Evolutionary conservation across 192 early-diverging fungal genomes (phyloP), one percentile per base, ranked within the genome.

Genomic region (Linnemannia hyalina): DNA sequence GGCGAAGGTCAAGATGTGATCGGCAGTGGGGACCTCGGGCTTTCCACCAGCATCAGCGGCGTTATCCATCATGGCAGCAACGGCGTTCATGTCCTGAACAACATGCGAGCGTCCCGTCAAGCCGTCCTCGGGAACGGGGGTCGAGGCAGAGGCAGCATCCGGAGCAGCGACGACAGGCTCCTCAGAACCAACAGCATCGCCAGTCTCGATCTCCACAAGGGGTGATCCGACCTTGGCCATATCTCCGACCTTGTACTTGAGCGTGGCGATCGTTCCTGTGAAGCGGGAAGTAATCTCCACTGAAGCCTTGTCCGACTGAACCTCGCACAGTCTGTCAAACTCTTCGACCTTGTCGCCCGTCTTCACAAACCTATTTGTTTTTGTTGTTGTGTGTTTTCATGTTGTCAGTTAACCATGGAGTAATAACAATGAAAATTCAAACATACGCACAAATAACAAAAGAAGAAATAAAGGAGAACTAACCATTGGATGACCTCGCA

Each of bases 301-400:
- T n/a, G 98, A 95, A 15, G 98, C 98, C 91, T 99, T 99, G 89
- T 99, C 98, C 18, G 96, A 97, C 75, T 98, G 98, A 38, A 99
- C 98, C 81, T 99, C 98, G 82, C 97, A 98, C 54, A 99, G 95
- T 87, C 95, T 96, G 79, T 97, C 93, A 88, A 99, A 99, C 93
- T 99, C 96, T 29, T 92, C 90, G 29, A 99, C 94, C 68, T 88
- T 90, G 84, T 96, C 94, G 77, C 98, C 98, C 8, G 93, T 92
- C 91, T 99, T 95, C 47, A 99, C 96, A 87, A 98, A 98, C 95
- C 95, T 97, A 70, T 36, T 49, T 11, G 8, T 70, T 74, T 41
- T 5, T 9, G 38, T 36, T 23, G 22, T 26, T 16, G 3, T 11
- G 11, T 9, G 11, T 9, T 26, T 8, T 60, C 23, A 29, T 65